Conservation (phyloP, 31 red algal species). For the Asparagopsis taxiformis region DNA sequence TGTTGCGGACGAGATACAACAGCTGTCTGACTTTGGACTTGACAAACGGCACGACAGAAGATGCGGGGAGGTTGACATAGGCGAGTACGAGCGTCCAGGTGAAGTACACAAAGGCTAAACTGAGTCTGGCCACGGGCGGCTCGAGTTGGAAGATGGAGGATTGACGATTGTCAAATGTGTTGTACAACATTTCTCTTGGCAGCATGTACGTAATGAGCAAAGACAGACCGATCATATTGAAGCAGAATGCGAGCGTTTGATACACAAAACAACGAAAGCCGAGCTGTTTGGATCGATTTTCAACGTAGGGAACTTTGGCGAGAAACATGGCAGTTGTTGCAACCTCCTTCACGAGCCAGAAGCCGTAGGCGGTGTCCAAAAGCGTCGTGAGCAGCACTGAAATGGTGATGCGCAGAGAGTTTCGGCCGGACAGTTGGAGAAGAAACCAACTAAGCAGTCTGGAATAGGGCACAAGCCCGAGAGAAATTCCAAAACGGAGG, state of each 20-base stretch:
- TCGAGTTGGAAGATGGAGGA: constrained; percentile 48
- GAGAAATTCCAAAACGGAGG: constrained; percentile 23
- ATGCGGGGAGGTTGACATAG: constrained; percentile 64
- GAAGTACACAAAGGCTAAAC: constrained; percentile 58
- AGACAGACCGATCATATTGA: constrained; percentile 40
- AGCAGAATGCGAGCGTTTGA: constrained; percentile 51
- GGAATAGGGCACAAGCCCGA: constrained; percentile 65
- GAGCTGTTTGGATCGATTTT: constrained; percentile 74
- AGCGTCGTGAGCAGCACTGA: constrained; percentile 38
- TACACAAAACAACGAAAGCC: constrained; percentile 81
- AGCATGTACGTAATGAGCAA: constrained; percentile 30
- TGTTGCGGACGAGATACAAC: constrained; percentile 23
- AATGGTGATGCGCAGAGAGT: constrained; percentile 16
- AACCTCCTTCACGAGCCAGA: constrained; percentile 45
- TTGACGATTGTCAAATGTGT: constrained; percentile 20
- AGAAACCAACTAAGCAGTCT: constrained; percentile 43
- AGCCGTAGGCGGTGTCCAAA: constrained; percentile 37
- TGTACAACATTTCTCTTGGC: constrained; percentile 28
- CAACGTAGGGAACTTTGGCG: constrained; percentile 53
- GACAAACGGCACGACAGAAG: constrained; percentile 29
- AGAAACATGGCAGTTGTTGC: constrained; percentile 42
- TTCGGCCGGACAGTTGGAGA: constrained; percentile 16
- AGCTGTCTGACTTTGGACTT: background rate
- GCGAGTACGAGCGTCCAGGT: constrained; percentile 61
- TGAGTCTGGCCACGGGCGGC: constrained; percentile 60